A percentile compares a stretch with the other conserved stretches of the same genome.
phyloP scores from a whole-genome alignment of 2,329 filamentous ascomycete genomes.

The Cryphonectria parasitica region DNA sequence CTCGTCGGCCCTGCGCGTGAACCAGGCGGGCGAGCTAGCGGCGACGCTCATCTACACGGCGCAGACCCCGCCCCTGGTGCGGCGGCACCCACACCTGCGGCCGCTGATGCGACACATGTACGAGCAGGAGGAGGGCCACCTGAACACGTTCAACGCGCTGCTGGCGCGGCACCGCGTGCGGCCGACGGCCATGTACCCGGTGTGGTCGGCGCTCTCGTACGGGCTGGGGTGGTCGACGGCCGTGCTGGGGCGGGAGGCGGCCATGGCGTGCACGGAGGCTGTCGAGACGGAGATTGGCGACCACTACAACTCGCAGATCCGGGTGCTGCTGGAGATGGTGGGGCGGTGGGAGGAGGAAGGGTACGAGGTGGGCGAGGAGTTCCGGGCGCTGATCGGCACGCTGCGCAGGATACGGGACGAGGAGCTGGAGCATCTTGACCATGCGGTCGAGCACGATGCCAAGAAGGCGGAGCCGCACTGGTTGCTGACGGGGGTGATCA shows the following conservation, averaged over 20 bases:
- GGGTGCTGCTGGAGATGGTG: slow-evolving; percentile 80
- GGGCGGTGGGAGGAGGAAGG: slow-evolving; percentile 74
- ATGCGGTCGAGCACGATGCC: slow-evolving; percentile 91
- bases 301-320: slow-evolving; percentile 94
- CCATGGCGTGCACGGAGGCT: slow-evolving; percentile 98
- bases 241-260: slow-evolving; percentile 85
- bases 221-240: slow-evolving; percentile 89
- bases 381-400: slow-evolving; percentile 72
- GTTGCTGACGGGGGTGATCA: slow-evolving; percentile 82
- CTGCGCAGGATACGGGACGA: slow-evolving; percentile 89
- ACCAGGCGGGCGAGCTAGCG: slow-evolving; percentile 97
- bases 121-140: slow-evolving; percentile 89
- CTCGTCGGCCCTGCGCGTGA: slow-evolving; percentile 84
- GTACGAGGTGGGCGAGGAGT: slow-evolving; percentile 78
- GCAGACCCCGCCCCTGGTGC: slow-evolving; percentile 81
- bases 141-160: slow-evolving; percentile 81
- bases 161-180: slow-evolving; percentile 86
- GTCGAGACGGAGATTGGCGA: slow-evolving; percentile 97
- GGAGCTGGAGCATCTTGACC: slow-evolving; percentile 94
- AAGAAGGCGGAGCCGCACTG: slow-evolving; percentile 90
- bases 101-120: slow-evolving; percentile 98
- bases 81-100: slow-evolving; percentile 82
- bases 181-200: slow-evolving; percentile 87
- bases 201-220: slow-evolving; percentile 83
- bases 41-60: slow-evolving; percentile 92